phyloP scores from a whole-genome alignment of 192 early-diverging fungal species.

The Mortierella claussenii region DNA sequence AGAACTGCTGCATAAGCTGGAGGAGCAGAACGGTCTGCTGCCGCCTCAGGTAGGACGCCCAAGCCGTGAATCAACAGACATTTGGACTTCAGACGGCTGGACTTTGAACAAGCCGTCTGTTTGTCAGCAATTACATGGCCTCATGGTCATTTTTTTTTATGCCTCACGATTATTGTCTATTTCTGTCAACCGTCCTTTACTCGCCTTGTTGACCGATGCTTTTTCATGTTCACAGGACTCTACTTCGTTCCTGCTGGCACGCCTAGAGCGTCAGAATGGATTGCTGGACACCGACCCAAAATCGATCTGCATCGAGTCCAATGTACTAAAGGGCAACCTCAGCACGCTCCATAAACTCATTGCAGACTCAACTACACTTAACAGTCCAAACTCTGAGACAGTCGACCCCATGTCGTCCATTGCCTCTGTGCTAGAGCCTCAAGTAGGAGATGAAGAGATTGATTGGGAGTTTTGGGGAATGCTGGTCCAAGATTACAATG shows the following conservation, averaged over 20 bases:
- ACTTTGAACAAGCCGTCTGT: no score
- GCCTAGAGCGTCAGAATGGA: constrained; percentile 70
- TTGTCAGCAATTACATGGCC: no score
- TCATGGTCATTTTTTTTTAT: no score
- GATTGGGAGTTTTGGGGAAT: constrained; percentile 89
- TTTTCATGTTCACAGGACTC: constrained; percentile 55
- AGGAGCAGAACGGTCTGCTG: constrained; percentile 66
- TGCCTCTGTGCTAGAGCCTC: constrained; percentile 24
- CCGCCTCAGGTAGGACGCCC: constrained; percentile 61
- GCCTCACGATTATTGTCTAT: neutral
- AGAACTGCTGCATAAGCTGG: constrained; percentile 59
- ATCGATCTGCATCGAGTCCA: constrained; percentile 68
- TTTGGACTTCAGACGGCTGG: no score
- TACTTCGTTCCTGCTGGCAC: constrained; percentile 66
- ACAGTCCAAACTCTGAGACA: constrained; percentile 49
- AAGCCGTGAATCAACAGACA: neutral
- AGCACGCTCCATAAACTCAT: constrained; percentile 61
- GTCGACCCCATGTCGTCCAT: constrained; percentile 47
- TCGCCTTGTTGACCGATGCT: constrained; percentile 5
- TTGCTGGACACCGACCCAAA: constrained; percentile 69
- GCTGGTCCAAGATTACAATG: constrained; percentile 82
- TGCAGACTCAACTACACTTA: constrained; percentile 53
- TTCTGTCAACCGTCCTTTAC: constrained; percentile 3
- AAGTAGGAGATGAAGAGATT: constrained; percentile 46
- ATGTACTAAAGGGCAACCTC: constrained; percentile 68